A percentile compares a stretch with the other conserved stretches of the same genome.
Evolutionary conservation across 2,329 filamentous ascomycete genomes (phyloP).

Genomic region (Pyrenochaeta sp.): DNA sequence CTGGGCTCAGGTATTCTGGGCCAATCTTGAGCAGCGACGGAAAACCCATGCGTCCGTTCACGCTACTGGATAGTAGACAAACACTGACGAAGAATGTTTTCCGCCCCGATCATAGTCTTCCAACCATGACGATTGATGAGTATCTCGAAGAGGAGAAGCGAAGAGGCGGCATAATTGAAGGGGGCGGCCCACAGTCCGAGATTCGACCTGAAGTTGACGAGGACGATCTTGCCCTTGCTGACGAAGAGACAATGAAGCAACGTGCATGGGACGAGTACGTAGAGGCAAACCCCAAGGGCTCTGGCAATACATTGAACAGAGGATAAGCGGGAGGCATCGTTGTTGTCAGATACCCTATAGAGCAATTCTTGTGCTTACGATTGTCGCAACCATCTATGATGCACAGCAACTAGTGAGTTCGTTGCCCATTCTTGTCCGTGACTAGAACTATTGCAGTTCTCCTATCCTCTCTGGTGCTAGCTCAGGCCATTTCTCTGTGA

Average conservation of each 20-base stretch:
- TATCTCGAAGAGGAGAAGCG: conserved; percentile 91
- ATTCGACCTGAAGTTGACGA: conserved; percentile 79
- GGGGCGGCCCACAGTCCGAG: conserved; percentile 79
- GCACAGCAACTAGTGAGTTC: not conserved
- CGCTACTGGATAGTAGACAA: conserved; percentile 78
- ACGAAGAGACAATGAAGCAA: conserved; percentile 91
- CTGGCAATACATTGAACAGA: conserved; percentile 84
- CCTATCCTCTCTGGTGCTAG: conserved; percentile 32
- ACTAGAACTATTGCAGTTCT: not conserved
- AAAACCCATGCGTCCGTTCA: conserved; percentile 90
- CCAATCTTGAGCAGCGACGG: conserved; percentile 81
- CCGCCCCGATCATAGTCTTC: conserved; percentile 87
- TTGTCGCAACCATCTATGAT: no score
- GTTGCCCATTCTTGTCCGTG: no score
- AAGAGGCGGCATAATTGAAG: conserved; percentile 88
- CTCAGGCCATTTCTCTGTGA: conserved; percentile 42
- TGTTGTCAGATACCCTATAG: conserved; percentile 21
- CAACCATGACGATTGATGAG: conserved; percentile 98
- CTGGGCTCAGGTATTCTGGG: conserved; percentile 61
- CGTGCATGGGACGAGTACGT: conserved; percentile 94
- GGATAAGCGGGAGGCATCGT: conserved; percentile 55
- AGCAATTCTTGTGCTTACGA: not conserved
- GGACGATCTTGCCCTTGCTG: conserved; percentile 86
- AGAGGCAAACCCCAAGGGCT: conserved; percentile 86
- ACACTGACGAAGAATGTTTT: conserved; percentile 84